Base-by-base conservation (phyloP, 148 eudicot genomes). In the Amaranthus cruentus region DNA sequence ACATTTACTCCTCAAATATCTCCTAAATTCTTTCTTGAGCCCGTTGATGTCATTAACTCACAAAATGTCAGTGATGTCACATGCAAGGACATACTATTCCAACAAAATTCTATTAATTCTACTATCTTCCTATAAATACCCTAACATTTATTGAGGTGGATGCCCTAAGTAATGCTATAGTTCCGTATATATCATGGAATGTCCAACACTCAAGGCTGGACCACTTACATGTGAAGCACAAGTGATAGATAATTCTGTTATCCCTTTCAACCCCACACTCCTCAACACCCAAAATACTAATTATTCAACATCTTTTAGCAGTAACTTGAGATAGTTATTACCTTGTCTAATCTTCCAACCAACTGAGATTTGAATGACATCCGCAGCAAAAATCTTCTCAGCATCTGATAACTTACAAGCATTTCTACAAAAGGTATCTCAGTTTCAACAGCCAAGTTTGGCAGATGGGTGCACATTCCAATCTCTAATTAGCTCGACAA, bases 171-270 rank as follows among this genome's bases (percentile, higher is more conserved):
- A 47, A 13, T 66, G 44, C 60, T 69, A 57, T 60, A 47, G 72
- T 66, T 72, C 18, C 52, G n/a, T n/a, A 15, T 12, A 14, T 6
- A 14, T 38, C 56, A 54, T 52, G 54, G 58, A 49, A 55, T 42
- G 52, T 15, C 54, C n/a, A 49, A 67, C 38, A 18, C 63, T 58
- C 47, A 11, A 75, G 6, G 65, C 70, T 60, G 79, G 79, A 72
- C 65, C 76, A 71, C 61, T 63, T 62, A 57, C 82, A 75, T 65
- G 77, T 48, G 77, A 68, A 75, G 55, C 59, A 38, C 55, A 68
- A 42, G 46, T 48, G n/a, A 69, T 21, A 7, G 66, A 74, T 42
- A 15, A 73, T 62, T 74, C 52, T 38, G 72, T 61, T 73, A 74
- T 55, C n/a, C 6, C 47, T 56, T 18, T 44, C 73, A n/a, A n/a